These are phyloP conservation scores for Colletotrichum cordylinicola DNA, from an alignment of 2,329 filamentous ascomycete species.

Conservation along the genomic window DNA sequence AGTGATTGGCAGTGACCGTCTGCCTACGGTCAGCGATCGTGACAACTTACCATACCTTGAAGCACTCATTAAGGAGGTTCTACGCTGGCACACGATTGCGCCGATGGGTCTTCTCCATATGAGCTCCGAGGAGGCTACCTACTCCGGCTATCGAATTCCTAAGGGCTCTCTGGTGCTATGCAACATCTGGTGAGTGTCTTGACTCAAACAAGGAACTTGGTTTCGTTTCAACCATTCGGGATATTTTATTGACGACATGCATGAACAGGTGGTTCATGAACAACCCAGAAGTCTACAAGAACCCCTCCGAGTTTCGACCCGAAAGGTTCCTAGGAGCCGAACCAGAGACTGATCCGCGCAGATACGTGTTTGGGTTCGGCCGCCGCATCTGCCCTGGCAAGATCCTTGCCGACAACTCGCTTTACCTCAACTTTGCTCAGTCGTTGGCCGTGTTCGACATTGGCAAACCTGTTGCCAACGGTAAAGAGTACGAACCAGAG, in stretches of 20 bases:
- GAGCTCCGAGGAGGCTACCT: conserved; percentile 50
- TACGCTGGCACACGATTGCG: conserved; percentile 44
- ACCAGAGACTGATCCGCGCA: conserved; percentile 1
- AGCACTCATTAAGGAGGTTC: conserved; percentile 46
- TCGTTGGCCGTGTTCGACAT: conserved; percentile 52
- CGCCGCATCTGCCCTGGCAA: conserved; percentile 24
- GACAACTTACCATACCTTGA: conserved; percentile 45
- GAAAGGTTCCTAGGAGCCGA: conserved; percentile 32
- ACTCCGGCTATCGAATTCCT: conserved; percentile 54
- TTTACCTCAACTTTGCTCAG: conserved; percentile 39
- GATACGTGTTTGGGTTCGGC: conserved; percentile 24
- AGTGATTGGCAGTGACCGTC: conserved; percentile 39
- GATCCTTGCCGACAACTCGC: conserved; percentile 18
- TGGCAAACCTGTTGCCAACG: conserved; percentile 34
- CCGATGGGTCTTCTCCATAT: conserved; percentile 54
- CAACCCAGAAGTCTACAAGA: conserved; percentile 69
- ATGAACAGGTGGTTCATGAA: conserved; percentile 50
- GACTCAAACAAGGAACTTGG: neutral
- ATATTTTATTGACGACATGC: neutral
- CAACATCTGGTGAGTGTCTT: conserved; percentile 30
- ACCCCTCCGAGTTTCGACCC: conserved; percentile 38
- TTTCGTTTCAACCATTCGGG: neutral
- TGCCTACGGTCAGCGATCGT: conserved; percentile 43
- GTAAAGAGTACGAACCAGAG: conserved; percentile 33
- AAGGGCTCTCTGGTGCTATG: conserved; percentile 47